Conservation (phyloP, 352 stramenopile species). For the Pythium scleroteichum region DNA sequence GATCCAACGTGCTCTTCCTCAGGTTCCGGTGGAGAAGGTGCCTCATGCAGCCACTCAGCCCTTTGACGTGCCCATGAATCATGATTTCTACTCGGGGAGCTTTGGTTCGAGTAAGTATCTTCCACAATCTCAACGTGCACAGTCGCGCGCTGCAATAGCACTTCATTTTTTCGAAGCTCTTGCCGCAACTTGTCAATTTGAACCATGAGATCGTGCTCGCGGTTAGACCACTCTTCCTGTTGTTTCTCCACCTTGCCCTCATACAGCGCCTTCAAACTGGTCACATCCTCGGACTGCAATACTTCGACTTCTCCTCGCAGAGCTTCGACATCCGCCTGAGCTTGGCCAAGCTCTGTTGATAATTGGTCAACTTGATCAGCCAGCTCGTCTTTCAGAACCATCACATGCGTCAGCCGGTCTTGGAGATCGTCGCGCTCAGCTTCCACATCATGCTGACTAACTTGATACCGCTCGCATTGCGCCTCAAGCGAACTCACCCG, state of each 20-base stretch:
- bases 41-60: slow-evolving; percentile 15
- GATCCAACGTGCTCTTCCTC: slow-evolving; percentile 39
- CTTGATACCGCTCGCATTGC: slow-evolving; percentile 40
- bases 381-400: slow-evolving; percentile 52
- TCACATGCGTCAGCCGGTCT: slow-evolving; percentile 37
- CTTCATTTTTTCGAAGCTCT: slow-evolving; percentile 43
- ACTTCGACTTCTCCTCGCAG: slow-evolving; percentile 65
- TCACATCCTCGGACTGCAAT: slow-evolving; percentile 64
- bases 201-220: slow-evolving; percentile 43
- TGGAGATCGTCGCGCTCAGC: slow-evolving; percentile 40
- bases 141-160: slow-evolving; percentile 21
- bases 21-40: slow-evolving; percentile 28
- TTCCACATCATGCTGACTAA: slow-evolving; percentile 31
- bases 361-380: slow-evolving; percentile 51
- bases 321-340: slow-evolving; percentile 53
- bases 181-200: slow-evolving; percentile 57
- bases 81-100: background rate
- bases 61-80: slow-evolving; percentile 16
- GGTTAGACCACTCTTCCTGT: slow-evolving; percentile 44
- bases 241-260: slow-evolving; percentile 46
- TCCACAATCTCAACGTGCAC: background rate
- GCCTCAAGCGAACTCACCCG: slow-evolving; percentile 36
- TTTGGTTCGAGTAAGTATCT: background rate
- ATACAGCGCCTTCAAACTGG: slow-evolving; percentile 48
- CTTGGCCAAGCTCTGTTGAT: slow-evolving; percentile 21